Base-by-base conservation (phyloP, 441 rosid genomes). In the Populus tomentosa region DNA sequence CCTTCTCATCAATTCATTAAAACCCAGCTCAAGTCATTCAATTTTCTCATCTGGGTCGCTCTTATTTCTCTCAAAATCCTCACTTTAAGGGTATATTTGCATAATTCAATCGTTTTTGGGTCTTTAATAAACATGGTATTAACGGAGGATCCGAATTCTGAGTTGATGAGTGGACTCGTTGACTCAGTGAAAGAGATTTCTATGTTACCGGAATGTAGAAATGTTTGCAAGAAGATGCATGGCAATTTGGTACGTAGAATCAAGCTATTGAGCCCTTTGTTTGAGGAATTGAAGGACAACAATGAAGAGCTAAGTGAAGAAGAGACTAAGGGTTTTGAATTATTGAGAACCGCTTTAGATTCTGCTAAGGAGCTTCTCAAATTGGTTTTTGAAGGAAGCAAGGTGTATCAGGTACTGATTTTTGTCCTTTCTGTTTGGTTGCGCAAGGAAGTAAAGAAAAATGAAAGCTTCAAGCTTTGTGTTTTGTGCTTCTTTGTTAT, bases 251-350 rank as follows among this genome's bases (percentile, higher is more conserved):
- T 87, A 59, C 93, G 98, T 67, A 88, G 99, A 82, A 89, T 95
- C 83, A 94, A 92, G 91, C 89, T 95, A 66, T 87, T 95, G 83
- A 89, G 93, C 79, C 98, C 99, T 82, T 85, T 94, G 89, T 91
- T 95, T 64, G 97, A 95, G 90, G 99, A 92, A 78, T 84, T 92
- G 83, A 84, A 81, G 32, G 98, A 91, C 67, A 67, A 80, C 35
- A 33, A 81, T n/a, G 84, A 76, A 14, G 87, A 77, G 75, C 75
- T 86, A 10, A 61, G 77, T 10, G 83, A 88, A 18, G 90, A 90
- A n/a, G 86, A 75, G 42, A 68, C 86, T 80, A 42, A 63, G 69
- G 92, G 94, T 59, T 89, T 95, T 62, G 86, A 89, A 79, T 71
- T 78, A 68, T 30, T 94, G 87, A 74, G 73, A 35, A 53, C 70